A percentile compares a stretch with the other conserved stretches of the same genome.
Evolutionary conservation across 169 alveolate species (phyloP).

Genomic region (Theileria equi): DNA sequence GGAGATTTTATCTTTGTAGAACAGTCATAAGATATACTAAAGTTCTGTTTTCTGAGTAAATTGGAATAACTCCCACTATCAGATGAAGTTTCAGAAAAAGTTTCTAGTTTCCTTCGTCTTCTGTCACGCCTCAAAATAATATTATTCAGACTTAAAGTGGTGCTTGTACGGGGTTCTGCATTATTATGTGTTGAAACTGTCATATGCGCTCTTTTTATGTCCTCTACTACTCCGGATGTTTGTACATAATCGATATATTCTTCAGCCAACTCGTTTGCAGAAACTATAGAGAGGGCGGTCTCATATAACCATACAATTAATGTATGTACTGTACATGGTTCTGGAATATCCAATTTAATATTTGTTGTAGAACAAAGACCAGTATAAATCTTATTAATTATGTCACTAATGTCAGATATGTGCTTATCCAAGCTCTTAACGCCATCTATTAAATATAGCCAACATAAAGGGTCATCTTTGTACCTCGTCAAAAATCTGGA

Average conservation of each 20-base stretch:
- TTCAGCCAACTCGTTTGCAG: conserved; percentile 40
- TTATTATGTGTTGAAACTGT: conserved; percentile 28
- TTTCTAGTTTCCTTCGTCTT: conserved; percentile 53
- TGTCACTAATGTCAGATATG: not conserved
- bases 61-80: conserved; percentile 42
- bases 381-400: not conserved
- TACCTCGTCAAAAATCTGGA: conserved; percentile 34
- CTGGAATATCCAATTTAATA: conserved; percentile 21
- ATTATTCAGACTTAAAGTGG: conserved; percentile 42
- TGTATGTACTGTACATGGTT: conserved; percentile 17
- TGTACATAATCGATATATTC: conserved; percentile 57
- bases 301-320: conserved; percentile 58
- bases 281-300: conserved; percentile 17
- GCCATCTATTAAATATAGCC: conserved; percentile 53
- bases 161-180: conserved; percentile 21
- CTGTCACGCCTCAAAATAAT: conserved; percentile 44
- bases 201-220: conserved; percentile 58
- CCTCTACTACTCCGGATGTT: conserved; percentile 59
- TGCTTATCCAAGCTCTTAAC: conserved; percentile 39
- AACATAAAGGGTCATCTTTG: conserved; percentile 33
- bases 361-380: conserved; percentile 18
- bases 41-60: not conserved
- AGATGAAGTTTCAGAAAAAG: conserved; percentile 59
- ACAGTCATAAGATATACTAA: not conserved
- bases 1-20: conserved; percentile 31